These are phyloP conservation scores for Petunia hybrid DNA, from an alignment of 305 asterid species.

Conservation along the genomic window DNA sequence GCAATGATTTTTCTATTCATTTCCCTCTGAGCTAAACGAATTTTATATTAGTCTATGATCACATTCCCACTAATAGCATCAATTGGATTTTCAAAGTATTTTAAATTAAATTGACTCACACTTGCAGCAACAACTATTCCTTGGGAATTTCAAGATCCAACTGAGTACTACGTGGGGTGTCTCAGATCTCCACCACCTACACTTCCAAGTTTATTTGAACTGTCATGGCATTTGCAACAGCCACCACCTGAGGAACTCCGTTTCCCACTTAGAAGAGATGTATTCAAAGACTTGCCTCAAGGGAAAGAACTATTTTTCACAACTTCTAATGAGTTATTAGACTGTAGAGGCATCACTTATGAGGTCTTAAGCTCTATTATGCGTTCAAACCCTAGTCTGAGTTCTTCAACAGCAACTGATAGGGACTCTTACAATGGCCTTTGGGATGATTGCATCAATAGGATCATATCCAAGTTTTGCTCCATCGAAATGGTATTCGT, in stretches of 20 bases:
- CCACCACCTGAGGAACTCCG: conserved; percentile 60
- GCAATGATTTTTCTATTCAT: conserved; percentile 23
- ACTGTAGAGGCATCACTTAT: conserved; percentile 43
- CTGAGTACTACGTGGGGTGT: conserved; percentile 50
- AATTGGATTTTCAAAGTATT: background rate
- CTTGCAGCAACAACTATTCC: conserved; percentile 43
- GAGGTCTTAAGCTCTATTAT: conserved; percentile 46
- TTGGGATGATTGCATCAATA: conserved; percentile 59
- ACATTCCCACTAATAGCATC: conserved; percentile 22
- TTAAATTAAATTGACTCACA: background rate
- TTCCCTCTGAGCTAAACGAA: background rate
- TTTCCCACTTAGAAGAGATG: conserved; percentile 52
- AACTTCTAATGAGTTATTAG: conserved; percentile 43
- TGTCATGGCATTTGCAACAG: conserved; percentile 56
- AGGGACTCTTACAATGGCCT: conserved; percentile 51
- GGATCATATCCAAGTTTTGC: conserved; percentile 49
- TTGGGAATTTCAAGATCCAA: conserved; percentile 58
- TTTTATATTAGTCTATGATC: conserved; percentile 17
- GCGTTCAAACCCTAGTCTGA: conserved; percentile 47
- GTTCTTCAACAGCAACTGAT: conserved; percentile 32
- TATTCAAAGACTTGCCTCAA: conserved; percentile 53
- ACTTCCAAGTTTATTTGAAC: conserved; percentile 52
- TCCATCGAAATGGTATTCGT: conserved; percentile 50
- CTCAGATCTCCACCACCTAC: conserved; percentile 47
- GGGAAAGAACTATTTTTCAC: conserved; percentile 56